A percentile compares a stretch with the other conserved stretches of the same genome.
These are phyloP conservation scores for Acer negundo DNA, from an alignment of 345 rosid genomes.

Conservation along the genomic window DNA sequence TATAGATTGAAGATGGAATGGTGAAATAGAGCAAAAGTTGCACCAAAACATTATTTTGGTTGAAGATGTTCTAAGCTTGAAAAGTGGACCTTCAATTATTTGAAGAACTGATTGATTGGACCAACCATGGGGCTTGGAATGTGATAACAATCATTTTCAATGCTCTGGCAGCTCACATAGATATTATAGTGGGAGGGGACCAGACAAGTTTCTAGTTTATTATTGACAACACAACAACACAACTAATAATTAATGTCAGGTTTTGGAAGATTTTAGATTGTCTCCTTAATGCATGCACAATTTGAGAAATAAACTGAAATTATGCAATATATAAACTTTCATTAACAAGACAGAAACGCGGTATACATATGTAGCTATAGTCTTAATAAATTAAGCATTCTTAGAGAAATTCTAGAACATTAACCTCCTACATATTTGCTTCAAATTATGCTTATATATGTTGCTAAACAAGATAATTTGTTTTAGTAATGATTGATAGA, in stretches of 20 bases:
- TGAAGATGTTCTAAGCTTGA: no score
- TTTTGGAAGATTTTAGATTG: not conserved
- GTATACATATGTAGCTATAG: not conserved
- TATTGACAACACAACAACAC: not conserved
- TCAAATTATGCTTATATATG: no score
- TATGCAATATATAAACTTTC: not conserved
- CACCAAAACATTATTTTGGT: no score
- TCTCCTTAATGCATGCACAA: not conserved
- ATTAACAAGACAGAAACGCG: not conserved
- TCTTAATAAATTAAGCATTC: not conserved
- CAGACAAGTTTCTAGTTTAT: not conserved
- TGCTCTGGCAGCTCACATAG: not conserved
- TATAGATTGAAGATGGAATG: no score
- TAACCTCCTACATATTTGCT: not conserved
- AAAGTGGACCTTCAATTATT: conserved; percentile 3
- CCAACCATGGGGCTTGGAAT: not conserved
- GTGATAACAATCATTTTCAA: not conserved
- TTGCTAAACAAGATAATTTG: not conserved
- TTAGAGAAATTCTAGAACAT: not conserved
- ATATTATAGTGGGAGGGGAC: conserved; percentile 12
- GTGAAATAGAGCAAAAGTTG: no score
- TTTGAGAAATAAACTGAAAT: not conserved
- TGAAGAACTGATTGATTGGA: conserved; percentile 5
- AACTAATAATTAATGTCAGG: not conserved
- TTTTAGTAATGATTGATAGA: not conserved